phyloP scores from a whole-genome alignment of 176 grass and related monocot species.

The Avena eriantha region DNA sequence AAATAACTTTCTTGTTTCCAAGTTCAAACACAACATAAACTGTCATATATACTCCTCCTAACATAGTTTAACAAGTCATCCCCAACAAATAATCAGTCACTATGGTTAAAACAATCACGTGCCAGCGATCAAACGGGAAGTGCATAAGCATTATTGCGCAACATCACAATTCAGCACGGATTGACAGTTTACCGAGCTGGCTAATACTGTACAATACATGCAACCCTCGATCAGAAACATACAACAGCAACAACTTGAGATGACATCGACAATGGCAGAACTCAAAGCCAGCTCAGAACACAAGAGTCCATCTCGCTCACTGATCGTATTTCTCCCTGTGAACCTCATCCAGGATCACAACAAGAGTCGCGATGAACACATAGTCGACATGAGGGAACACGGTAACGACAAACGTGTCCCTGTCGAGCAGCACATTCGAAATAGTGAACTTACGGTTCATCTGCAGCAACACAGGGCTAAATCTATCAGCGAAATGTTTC shows the following conservation, averaged over 20 bases:
- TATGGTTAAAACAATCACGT: background rate
- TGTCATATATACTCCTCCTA: no score
- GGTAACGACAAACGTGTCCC: slow-evolving; percentile 59
- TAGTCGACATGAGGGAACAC: slow-evolving; percentile 66
- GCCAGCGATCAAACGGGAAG: background rate
- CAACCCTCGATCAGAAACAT: background rate
- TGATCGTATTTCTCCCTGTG: slow-evolving; percentile 39
- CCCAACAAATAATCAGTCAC: background rate
- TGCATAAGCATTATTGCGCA: background rate
- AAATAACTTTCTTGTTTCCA: no score
- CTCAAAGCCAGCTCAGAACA: background rate
- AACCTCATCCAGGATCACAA: slow-evolving; percentile 77
- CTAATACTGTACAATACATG: background rate
- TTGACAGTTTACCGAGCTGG: background rate
- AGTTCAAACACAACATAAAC: no score
- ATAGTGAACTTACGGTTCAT: slow-evolving; percentile 60
- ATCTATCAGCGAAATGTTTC: background rate
- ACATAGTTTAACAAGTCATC: no score
- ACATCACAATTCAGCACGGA: background rate
- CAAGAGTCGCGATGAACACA: slow-evolving; percentile 61
- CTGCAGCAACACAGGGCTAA: slow-evolving; percentile 28
- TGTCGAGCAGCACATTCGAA: slow-evolving; percentile 59
- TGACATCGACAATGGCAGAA: background rate
- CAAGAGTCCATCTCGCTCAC: background rate
- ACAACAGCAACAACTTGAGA: background rate